Evolutionary conservation across 345 rosid genomes (phyloP).

Genomic region (Salix udensis): DNA sequence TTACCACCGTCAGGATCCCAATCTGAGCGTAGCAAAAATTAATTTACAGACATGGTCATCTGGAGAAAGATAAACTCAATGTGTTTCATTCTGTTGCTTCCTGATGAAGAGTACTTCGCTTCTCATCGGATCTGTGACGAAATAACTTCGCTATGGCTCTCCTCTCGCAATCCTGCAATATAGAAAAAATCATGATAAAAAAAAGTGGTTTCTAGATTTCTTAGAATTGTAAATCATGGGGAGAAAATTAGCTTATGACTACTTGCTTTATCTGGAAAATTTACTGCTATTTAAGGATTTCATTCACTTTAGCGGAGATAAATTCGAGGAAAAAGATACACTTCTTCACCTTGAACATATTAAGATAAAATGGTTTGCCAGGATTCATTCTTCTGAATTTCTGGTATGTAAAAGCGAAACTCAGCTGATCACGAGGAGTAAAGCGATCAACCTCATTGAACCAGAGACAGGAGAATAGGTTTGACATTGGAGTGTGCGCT

Average conservation of each 20-base stretch:
- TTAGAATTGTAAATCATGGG: background rate
- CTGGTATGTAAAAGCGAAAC: slow-evolving; percentile 84
- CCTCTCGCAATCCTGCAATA: slow-evolving; percentile 90
- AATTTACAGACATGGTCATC: slow-evolving; percentile 17
- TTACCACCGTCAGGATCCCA: background rate
- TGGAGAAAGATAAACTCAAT: background rate
- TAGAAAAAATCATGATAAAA: background rate
- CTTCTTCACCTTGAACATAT: slow-evolving; percentile 90
- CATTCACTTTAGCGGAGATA: background rate
- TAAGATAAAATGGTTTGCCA: slow-evolving; percentile 66
- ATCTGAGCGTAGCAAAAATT: slow-evolving; percentile 3
- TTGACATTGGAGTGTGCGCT: slow-evolving; percentile 98
- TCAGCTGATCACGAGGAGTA: slow-evolving; percentile 96
- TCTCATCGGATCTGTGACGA: slow-evolving; percentile 79
- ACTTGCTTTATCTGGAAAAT: background rate
- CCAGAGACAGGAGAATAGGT: slow-evolving; percentile 97
- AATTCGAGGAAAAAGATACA: background rate
- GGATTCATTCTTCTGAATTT: slow-evolving; percentile 80
- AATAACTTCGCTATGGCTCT: slow-evolving; percentile 77
- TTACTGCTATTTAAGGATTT: background rate
- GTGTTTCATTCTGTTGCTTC: slow-evolving; percentile 35
- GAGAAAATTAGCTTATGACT: background rate
- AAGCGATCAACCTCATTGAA: slow-evolving; percentile 95
- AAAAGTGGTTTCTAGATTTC: background rate
- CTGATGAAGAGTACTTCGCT: slow-evolving; percentile 33